Evolutionary conservation across 306 rosid genomes (phyloP).

Genomic region (Trifolium subterraneum): DNA sequence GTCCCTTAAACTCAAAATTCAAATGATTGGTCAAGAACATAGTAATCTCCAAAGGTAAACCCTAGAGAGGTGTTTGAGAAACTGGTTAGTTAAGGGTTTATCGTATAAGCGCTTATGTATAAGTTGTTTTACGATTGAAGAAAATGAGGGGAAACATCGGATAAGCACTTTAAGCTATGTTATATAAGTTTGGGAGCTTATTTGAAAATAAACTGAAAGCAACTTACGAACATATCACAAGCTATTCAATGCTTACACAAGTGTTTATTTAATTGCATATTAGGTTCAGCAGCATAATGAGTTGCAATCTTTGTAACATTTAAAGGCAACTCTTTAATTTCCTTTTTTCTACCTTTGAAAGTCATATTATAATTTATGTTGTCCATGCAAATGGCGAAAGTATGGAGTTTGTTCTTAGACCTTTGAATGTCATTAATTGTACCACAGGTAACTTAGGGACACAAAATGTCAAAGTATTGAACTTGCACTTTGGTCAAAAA

Average conservation of each 20-base stretch:
- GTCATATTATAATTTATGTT: conserved; percentile 32
- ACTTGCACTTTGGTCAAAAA: conserved; percentile 51
- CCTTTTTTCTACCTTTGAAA: conserved; percentile 8
- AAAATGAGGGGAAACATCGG: background rate
- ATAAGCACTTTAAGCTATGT: background rate
- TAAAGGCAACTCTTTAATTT: conserved; percentile 5
- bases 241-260: background rate
- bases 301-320: background rate
- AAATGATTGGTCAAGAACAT: background rate
- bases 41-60: conserved; percentile 6
- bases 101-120: background rate
- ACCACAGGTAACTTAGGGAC: conserved; percentile 72
- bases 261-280: background rate
- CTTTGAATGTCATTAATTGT: background rate
- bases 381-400: background rate
- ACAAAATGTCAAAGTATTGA: conserved; percentile 52
- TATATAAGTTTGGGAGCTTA: background rate
- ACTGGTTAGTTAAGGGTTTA: background rate
- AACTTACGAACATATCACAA: background rate
- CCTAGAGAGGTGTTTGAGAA: background rate
- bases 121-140: background rate
- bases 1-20: background rate
- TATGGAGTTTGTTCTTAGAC: background rate
- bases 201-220: background rate
- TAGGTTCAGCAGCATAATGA: background rate